Evolutionary conservation across 148 eudicot genomes (phyloP).

Genomic region (Amaranthus palmeri): DNA sequence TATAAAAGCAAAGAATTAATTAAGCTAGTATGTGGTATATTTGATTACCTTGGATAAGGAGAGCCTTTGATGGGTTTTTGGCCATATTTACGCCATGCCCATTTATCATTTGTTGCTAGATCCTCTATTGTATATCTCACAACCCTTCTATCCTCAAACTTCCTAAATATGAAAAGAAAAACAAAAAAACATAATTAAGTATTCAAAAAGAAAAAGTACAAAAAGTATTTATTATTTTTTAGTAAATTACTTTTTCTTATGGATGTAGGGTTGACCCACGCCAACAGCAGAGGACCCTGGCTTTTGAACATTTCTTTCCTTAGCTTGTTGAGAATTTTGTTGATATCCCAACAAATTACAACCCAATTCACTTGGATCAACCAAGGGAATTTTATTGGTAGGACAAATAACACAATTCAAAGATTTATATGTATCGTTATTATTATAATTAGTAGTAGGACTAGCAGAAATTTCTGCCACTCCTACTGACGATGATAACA

Average conservation of each 20-base stretch:
- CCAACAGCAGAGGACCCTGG: background rate
- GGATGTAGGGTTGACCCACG: background rate
- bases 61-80: conserved; percentile 91
- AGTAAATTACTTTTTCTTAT: conserved; percentile 11
- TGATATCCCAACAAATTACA: background rate
- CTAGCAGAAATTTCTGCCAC: background rate
- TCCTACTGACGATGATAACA: background rate
- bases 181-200: background rate
- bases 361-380: background rate
- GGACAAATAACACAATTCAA: background rate
- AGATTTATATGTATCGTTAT: conserved; percentile 12
- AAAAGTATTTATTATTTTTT: background rate
- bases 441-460: background rate
- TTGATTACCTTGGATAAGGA: conserved; percentile 69
- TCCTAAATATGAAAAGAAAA: conserved; percentile 25
- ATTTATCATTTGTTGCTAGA: conserved; percentile 39
- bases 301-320: background rate
- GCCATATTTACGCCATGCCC: conserved; percentile 94
- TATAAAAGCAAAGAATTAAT: background rate
- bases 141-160: conserved; percentile 40
- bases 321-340: background rate
- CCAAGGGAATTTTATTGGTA: background rate
- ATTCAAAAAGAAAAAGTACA: background rate
- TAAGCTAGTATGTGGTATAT: no score
- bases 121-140: conserved; percentile 44